Evolutionary conservation across 2,329 filamentous ascomycete species (phyloP).

Genomic region (Pyricularia sp.): DNA sequence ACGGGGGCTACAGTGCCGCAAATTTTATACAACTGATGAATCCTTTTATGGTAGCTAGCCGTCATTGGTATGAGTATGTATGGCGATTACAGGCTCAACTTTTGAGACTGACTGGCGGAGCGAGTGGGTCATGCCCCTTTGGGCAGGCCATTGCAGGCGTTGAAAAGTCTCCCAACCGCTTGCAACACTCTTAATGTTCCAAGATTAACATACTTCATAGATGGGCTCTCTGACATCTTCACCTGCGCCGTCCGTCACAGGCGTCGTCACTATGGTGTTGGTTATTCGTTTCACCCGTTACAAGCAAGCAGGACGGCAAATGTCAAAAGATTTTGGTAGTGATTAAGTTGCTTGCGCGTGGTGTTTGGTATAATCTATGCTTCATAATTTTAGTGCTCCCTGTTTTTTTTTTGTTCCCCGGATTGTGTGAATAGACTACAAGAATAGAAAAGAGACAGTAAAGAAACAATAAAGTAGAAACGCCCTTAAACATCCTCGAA

Average conservation of each 20-base stretch:
- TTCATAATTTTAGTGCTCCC: not conserved
- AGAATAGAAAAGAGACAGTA: not conserved
- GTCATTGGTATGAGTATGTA: not conserved
- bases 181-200: not conserved
- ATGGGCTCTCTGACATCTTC: conserved; percentile 1
- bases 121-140: not conserved
- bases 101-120: not conserved
- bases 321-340: not conserved
- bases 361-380: not conserved
- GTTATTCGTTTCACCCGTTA: conserved; percentile 2
- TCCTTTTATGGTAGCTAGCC: not conserved
- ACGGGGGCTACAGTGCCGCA: not conserved
- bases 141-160: not conserved
- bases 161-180: not conserved
- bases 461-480: not conserved
- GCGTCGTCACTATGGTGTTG: not conserved
- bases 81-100: not conserved
- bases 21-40: not conserved
- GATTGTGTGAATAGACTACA: not conserved
- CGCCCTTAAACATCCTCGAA: conserved; percentile 44
- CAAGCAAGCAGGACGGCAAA: not conserved
- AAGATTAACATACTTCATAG: not conserved
- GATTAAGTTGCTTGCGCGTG: not conserved
- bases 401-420: not conserved
- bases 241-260: not conserved